Conservation (phyloP, 768 basidiomycete species). For the Tephrocybe sp. region DNA sequence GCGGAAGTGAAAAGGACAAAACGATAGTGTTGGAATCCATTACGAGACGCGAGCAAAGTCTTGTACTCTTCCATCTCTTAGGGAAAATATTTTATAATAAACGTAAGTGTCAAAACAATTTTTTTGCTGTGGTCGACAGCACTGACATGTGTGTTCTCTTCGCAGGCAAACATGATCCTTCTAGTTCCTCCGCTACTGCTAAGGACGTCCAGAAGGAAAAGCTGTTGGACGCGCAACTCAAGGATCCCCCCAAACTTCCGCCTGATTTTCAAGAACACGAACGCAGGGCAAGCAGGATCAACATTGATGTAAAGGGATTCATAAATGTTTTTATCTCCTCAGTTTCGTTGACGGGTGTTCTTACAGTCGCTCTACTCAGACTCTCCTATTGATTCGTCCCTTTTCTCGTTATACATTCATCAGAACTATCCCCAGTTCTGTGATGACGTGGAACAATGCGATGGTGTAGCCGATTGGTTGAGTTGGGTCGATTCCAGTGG, state of each 20-base stretch:
- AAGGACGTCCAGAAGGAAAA: conserved; percentile 66
- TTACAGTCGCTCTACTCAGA: conserved; percentile 61
- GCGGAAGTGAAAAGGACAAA: conserved; percentile 21
- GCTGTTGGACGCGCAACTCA: conserved; percentile 52
- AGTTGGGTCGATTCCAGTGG: conserved; percentile 76
- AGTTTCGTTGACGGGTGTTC: not conserved
- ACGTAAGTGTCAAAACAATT: conserved; percentile 49
- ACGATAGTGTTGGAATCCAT: conserved; percentile 64
- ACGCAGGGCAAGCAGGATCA: conserved; percentile 69
- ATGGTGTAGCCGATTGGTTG: conserved; percentile 67
- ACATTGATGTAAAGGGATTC: conserved; percentile 59
- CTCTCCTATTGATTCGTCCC: conserved; percentile 87
- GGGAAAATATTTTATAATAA: conserved; percentile 97
- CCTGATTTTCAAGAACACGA: conserved; percentile 57
- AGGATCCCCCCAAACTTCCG: conserved; percentile 59
- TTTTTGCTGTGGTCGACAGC: not conserved
- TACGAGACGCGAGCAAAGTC: conserved; percentile 80
- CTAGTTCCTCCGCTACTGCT: conserved; percentile 49
- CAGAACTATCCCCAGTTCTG: conserved; percentile 93
- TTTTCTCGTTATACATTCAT: conserved; percentile 89
- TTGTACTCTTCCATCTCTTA: conserved; percentile 88
- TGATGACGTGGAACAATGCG: conserved; percentile 71
- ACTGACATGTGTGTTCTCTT: conserved; percentile 6
- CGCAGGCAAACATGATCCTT: conserved; percentile 75
- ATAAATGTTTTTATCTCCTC: not conserved